Percentiles rank a stretch among this genome's conserved stretches.
Evolutionary conservation across 2,329 filamentous ascomycete genomes (phyloP).

Genomic region (Arthroderma uncinatum): DNA sequence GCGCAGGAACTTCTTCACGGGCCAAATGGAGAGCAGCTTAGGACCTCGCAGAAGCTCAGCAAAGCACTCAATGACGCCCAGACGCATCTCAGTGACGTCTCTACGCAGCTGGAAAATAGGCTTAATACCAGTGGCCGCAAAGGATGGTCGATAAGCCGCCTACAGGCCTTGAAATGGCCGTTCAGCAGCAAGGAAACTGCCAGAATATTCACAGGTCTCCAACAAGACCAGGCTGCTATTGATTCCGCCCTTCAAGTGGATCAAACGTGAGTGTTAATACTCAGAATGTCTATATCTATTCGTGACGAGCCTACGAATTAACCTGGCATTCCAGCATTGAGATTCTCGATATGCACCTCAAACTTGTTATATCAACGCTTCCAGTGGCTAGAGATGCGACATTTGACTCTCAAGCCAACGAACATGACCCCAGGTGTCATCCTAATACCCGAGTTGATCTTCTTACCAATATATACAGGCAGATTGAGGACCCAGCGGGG

Average conservation of each 20-base stretch:
- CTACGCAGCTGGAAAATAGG: constrained; percentile 8
- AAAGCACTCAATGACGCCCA: not conserved
- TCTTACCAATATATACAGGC: constrained; percentile 15
- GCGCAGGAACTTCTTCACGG: constrained; percentile 13
- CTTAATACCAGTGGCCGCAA: constrained; percentile 12
- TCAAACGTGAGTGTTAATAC: constrained; percentile 18
- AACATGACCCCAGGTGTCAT: constrained; percentile 11
- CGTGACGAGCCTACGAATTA: not conserved
- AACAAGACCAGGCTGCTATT: constrained; percentile 20
- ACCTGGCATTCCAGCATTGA: not conserved
- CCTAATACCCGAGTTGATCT: constrained; percentile 16
- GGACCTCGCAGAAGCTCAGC: not conserved
- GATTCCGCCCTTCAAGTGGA: constrained; percentile 19
- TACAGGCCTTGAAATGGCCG: not conserved
- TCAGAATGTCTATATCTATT: not conserved
- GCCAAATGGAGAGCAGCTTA: not conserved
- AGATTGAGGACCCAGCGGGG: constrained; percentile 7
- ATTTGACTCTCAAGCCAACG: not conserved
- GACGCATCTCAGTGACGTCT: too few species aligned
- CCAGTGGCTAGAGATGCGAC: not conserved
- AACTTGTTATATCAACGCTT: not conserved
- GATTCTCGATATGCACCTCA: not conserved
- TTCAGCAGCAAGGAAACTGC: constrained; percentile 17
- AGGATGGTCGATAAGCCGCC: not conserved
- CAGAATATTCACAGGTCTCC: constrained; percentile 17